Evolutionary conservation across 2,329 filamentous ascomycete genomes (phyloP).

Genomic region (Phyllosticta capitalensis): DNA sequence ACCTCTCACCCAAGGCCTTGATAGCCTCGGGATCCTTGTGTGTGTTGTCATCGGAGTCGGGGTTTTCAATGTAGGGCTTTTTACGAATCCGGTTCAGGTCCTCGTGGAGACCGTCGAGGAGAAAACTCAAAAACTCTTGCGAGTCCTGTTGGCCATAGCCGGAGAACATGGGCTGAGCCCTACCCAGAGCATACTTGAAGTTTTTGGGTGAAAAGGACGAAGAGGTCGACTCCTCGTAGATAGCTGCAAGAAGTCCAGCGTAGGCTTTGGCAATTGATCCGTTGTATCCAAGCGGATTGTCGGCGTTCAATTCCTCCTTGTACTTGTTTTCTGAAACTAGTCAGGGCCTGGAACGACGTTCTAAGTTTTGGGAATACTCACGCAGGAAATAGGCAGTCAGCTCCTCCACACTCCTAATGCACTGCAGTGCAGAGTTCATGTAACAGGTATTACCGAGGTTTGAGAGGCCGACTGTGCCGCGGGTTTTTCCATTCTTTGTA

Average conservation of each 20-base stretch:
- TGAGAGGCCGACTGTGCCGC: conserved; percentile 71
- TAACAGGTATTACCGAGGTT: conserved; percentile 98
- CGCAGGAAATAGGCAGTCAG: conserved; percentile 81
- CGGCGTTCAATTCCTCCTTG: conserved; percentile 70
- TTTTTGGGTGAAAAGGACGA: conserved; percentile 66
- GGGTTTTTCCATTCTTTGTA: conserved; percentile 55
- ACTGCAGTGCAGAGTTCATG: conserved; percentile 97
- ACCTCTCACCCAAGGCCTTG: conserved; percentile 72
- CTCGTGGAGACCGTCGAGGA: conserved; percentile 90
- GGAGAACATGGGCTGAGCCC: conserved; percentile 75
- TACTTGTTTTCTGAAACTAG: conserved; percentile 39
- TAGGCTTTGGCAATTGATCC: conserved; percentile 84
- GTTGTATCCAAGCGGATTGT: conserved; percentile 76
- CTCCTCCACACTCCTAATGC: conserved; percentile 86
- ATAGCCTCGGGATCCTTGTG: conserved; percentile 74
- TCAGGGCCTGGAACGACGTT: conserved; percentile 8
- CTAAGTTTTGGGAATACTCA: conserved; percentile 23
- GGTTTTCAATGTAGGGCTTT: conserved; percentile 96
- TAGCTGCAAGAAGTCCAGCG: conserved; percentile 61
- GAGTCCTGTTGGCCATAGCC: conserved; percentile 96
- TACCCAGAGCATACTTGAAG: conserved; percentile 76
- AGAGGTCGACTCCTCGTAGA: conserved; percentile 61
- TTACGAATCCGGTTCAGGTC: conserved; percentile 88
- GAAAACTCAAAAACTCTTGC: conserved; percentile 90
- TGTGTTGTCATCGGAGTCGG: conserved; percentile 95